Evolutionary conservation across 805 yeast species (phyloP), one percentile per base, ranked within the genome.

Genomic region (Yamadazyma scolyti): DNA sequence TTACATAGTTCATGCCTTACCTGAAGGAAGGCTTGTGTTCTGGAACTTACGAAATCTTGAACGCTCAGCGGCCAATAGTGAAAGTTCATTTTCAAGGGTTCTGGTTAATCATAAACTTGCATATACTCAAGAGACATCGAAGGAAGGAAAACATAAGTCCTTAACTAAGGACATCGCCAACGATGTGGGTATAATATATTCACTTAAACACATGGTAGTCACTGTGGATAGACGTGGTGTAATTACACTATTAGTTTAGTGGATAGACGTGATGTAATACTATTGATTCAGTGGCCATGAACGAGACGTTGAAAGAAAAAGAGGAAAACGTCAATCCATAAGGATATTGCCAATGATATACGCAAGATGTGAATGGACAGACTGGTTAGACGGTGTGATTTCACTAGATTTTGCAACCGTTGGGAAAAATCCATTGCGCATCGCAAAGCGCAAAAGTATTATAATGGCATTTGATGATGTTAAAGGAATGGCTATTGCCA

Each of bases 151-250:
- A 25, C 28, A 25, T 17, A 16, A 26, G 9, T 6, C 16, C n/a
- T n/a, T 10, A 11, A 29, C 24, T 27, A 22, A 76, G 36, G 84
- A 79, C 34, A 43, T 59, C 2, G 66, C 37, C 9, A 35, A 31
- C 2, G 79, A 61, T 23, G 55, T 79, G 4, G 68, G 65, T 0
- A 46, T 72, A 11, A 50, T 77, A 10, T 40, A 58, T 10, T 47
- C 53, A 7, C 86, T 86, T 0, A 71, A 68, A 36, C 75, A 72
- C 23, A 70, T 83, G 76, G 50, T 83, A 2, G 57, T 84, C 3
- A 66, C 82, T 2, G 86, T 62, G 2, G 94, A 84, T 43, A 58
- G 86, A 34, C 68, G 75, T 24, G 95, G 95, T 0, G 62, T 59
- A 5, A 10, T 72, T 19, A 10, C 30, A 27, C 25, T 72, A 12